These are phyloP conservation scores for Acanthamoeba healyi DNA, from an alignment of 208 protist species.

Conservation along the genomic window DNA sequence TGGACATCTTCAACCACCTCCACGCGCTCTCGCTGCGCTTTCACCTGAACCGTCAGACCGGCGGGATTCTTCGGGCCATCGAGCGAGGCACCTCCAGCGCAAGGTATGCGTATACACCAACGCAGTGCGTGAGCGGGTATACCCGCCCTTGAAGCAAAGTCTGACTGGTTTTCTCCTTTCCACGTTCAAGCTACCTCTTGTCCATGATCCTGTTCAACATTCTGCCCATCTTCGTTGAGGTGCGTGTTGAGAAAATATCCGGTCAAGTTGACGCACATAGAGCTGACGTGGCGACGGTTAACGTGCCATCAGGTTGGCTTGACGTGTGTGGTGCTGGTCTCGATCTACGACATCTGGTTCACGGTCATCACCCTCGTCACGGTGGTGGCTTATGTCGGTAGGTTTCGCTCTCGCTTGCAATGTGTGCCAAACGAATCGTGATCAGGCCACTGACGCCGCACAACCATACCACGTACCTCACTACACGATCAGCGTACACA, in stretches of 20 bases:
- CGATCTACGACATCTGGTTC: constrained; percentile 71
- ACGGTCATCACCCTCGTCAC: constrained; percentile 54
- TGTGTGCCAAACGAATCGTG: too few species aligned
- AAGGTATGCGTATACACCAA: constrained; percentile 72
- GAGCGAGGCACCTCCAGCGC: constrained; percentile 70
- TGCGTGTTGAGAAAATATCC: constrained; percentile 61
- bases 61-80: constrained; percentile 49
- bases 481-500: constrained; percentile 1
- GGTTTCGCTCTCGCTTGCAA: too few species aligned
- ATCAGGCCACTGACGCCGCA: too few species aligned
- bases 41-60: constrained; percentile 70
- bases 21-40: constrained; percentile 37
- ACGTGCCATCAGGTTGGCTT: not conserved
- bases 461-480: too few species aligned
- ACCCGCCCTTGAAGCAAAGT: too few species aligned
- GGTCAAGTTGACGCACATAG: constrained; percentile 19
- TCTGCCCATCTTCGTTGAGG: constrained; percentile 88
- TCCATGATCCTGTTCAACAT: constrained; percentile 77
- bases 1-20: constrained; percentile 64
- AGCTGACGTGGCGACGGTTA: not conserved
- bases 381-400: constrained; percentile 54
- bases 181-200: constrained; percentile 84
- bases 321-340: constrained; percentile 27
- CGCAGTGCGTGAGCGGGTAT: too few species aligned
- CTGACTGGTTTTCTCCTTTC: not conserved